Conservation (phyloP, 2,329 filamentous ascomycete genomes). For the Dryadomyces quercivorus region DNA sequence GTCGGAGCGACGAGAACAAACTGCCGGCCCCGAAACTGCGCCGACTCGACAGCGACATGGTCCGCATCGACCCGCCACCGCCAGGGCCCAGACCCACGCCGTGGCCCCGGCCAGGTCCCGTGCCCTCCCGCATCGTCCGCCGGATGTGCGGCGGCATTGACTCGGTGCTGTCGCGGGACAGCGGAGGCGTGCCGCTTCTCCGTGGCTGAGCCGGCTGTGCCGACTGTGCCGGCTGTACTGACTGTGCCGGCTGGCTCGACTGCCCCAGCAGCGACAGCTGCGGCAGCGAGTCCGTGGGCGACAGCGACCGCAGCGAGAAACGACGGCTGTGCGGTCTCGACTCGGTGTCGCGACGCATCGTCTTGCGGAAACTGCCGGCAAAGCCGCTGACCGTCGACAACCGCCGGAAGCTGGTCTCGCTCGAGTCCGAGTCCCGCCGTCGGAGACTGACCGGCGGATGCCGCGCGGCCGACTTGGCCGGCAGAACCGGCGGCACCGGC, state of each 20-base stretch:
- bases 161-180: neutral
- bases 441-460: slow-evolving; percentile 19
- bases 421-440: slow-evolving; percentile 50
- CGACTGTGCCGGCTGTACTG: too few species aligned
- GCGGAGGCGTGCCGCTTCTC: neutral
- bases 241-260: slow-evolving; percentile 16
- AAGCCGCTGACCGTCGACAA: slow-evolving; percentile 6
- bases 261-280: slow-evolving; percentile 33
- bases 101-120: too few species aligned
- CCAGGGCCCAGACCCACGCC: neutral
- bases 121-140: neutral
- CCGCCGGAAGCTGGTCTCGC: slow-evolving; percentile 75
- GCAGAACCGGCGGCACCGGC: slow-evolving; percentile 9
- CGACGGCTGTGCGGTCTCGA: slow-evolving; percentile 22
- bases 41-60: slow-evolving; percentile 1
- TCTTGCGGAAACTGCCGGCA: slow-evolving; percentile 46
- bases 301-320: slow-evolving; percentile 59
- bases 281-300: slow-evolving; percentile 44
- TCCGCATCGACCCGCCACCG: neutral
- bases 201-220: too few species aligned
- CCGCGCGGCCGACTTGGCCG: slow-evolving; percentile 13
- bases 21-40: slow-evolving; percentile 14
- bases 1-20: slow-evolving; percentile 31
- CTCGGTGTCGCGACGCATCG: slow-evolving; percentile 48
- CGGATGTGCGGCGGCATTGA: neutral